Percentiles rank a stretch among this genome's conserved stretches.
phyloP scores from a whole-genome alignment of 768 basidiomycete species.

The Calocera cornea region DNA sequence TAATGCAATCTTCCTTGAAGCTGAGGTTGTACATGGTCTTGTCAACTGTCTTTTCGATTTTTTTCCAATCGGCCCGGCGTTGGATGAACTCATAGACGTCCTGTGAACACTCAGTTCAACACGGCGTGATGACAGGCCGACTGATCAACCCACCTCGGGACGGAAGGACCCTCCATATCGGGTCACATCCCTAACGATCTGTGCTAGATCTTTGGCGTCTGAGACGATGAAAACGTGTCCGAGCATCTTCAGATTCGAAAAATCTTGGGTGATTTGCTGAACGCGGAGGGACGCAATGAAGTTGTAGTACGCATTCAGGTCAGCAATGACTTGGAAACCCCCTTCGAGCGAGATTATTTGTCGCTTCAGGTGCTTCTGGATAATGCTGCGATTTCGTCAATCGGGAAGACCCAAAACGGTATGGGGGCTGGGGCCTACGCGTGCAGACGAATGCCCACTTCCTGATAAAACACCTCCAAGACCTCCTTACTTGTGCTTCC shows the following conservation, averaged over 20 bases:
- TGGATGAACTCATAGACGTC: constrained; percentile 96
- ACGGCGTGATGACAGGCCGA: background rate
- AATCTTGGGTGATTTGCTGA: constrained; percentile 71
- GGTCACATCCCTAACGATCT: constrained; percentile 89
- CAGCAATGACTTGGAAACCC: constrained; percentile 91
- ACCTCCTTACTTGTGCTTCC: constrained; percentile 95
- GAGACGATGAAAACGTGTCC: constrained; percentile 93
- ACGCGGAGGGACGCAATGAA: constrained; percentile 84
- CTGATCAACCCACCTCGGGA: constrained; percentile 53
- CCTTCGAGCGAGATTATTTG: constrained; percentile 92
- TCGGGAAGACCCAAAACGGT: background rate
- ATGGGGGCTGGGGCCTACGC: constrained; percentile 37
- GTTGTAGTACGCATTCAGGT: constrained; percentile 82
- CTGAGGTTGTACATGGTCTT: constrained; percentile 89
- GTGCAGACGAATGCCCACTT: constrained; percentile 82
- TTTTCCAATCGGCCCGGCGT: constrained; percentile 92
- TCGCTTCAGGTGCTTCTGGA: constrained; percentile 92
- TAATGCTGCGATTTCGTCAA: constrained; percentile 41
- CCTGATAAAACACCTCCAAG: constrained; percentile 93
- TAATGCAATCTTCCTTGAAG: constrained; percentile 80
- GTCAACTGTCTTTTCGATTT: constrained; percentile 92
- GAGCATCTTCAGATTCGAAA: constrained; percentile 90
- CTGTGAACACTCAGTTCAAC: constrained; percentile 22
- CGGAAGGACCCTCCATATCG: constrained; percentile 90
- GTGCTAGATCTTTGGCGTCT: constrained; percentile 90